Base-by-base conservation (phyloP, 352 stramenopile species). In the Phytophthora lateralis region DNA sequence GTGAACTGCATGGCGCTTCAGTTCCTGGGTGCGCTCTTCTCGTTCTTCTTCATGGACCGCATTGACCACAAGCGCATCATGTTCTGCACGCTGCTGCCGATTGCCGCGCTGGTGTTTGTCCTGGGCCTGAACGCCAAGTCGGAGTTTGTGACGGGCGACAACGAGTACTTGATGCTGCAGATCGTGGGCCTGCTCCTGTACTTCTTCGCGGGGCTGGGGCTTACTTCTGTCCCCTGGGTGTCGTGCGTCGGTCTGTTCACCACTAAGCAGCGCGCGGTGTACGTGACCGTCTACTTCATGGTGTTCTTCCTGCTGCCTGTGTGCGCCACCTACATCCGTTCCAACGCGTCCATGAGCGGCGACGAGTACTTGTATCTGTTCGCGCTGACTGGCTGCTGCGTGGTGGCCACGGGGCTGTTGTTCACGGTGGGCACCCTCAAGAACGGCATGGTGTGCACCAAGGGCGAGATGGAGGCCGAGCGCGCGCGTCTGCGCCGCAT, bases 31-130 rank as follows among this genome's bases (percentile, higher is more conserved):
- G 82, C 83, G 9, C 42, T 93, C 8, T 84, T 95, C 18, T 91
- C 82, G 59, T 95, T 95, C 67, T 92, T 95, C 62, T 88, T 95
- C 65, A 92, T 95, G 61, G 85, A 95, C 64, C 75, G 77, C 12
- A 80, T 90, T 34, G 74, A 91, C 58, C 85, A 95, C 71, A 76
- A 75, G 26, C 78, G 81, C 17, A 89, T 95, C 38, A 41, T 95
- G 54, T 76, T 88, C 49, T 84, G 78, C 43, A 82, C 84, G 39
- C 66, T 93, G 43, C n/a, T 91, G 24, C 80, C 82, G 5, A 74
- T 89, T 11, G 74, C 76, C 0, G 55, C 66, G 5, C 60, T 85
- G 8, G 77, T 77, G 8, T 73, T 66, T 15, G 60, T 91, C 14
- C 57, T 95, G 26, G 85, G 76, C 4, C 48, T 88, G 21, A 89